Evolutionary conservation across 2,329 filamentous ascomycete genomes (phyloP).

Genomic region (Colletotrichum spinosum): DNA sequence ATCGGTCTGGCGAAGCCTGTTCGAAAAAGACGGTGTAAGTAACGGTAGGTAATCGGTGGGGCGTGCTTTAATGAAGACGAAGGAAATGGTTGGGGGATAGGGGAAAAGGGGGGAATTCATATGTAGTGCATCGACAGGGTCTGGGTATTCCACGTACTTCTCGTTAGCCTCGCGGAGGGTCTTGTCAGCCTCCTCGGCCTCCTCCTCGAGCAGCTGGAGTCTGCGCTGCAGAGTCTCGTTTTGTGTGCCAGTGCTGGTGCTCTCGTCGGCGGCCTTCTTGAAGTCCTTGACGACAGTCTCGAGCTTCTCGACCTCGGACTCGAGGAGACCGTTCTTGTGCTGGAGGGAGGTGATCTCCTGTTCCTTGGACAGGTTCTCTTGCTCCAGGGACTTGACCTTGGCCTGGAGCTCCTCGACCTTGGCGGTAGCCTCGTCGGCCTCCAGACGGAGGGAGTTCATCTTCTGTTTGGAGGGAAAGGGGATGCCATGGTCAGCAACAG

Average conservation of each 20-base stretch:
- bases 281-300: constrained; percentile 85
- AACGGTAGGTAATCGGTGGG: constrained; percentile 30
- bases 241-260: constrained; percentile 84
- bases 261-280: constrained; percentile 88
- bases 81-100: constrained; percentile 4
- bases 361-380: constrained; percentile 96
- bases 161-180: constrained; percentile 97
- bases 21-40: constrained; percentile 39
- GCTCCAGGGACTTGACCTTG: constrained; percentile 91
- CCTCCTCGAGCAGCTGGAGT: constrained; percentile 96
- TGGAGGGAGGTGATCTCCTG: constrained; percentile 96
- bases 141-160: constrained; percentile 75
- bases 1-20: constrained; percentile 98
- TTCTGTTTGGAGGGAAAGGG: constrained; percentile 67
- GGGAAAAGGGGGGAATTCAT: constrained; percentile 22
- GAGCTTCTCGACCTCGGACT: constrained; percentile 92
- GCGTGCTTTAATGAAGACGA: constrained; percentile 31
- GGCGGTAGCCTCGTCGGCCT: constrained; percentile 85
- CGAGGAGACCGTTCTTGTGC: constrained; percentile 94
- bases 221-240: constrained; percentile 93
- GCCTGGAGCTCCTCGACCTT: constrained; percentile 89
- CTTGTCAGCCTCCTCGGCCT: constrained; percentile 96
- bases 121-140: constrained; percentile 19
- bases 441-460: constrained; percentile 93
- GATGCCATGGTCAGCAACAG: constrained; percentile 27